Base-by-base conservation (phyloP, 2,329 filamentous ascomycete species). In the Clonostachys byssicola region DNA sequence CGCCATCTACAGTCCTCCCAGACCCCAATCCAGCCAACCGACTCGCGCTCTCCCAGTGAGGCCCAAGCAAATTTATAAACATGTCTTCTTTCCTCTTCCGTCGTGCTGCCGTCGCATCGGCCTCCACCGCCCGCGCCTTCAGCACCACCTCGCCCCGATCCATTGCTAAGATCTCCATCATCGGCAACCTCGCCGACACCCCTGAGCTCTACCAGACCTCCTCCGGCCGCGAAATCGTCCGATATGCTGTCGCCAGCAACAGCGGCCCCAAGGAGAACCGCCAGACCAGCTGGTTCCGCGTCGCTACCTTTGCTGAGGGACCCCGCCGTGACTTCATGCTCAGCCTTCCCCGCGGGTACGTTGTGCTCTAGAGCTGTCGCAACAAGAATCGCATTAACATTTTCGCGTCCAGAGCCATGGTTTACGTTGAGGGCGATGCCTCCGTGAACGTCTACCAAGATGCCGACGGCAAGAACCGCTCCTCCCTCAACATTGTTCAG, bases 371-470 rank as follows among this genome's bases (percentile, higher is more conserved):
- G 38, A n/a, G n/a, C n/a, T 12, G 38, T 12, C 23, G 23, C 23
- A 10, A 30, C 23, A 30, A 30, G 23, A 30, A 10, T 30, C 23
- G 23, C 23, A 30, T 20, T 8, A 34, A 40, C 13, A 17, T 42
- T 18, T 20, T 4, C n/a, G 16, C n/a, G n/a, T 23, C 14, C 8
- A 96, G 92, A 51, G 79, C 89, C 13, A 73, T 90, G 44, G 77
- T 99, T 52, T 90, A 82, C 60, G 74, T 97, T 44, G 92, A 97
- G 66, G 92, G 88, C 41, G 89, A 96, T 51, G 87, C 86, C 51
- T 72, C 71, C 54, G 83, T 92, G 71, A 76, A 71, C 56, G 73
- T 67, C 41, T 92, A 82, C 63, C 79, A 86, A 55, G 84, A 87
- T 56, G 64, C 73, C 48, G 87, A 94, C 42, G 89, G 89, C 64